Conservation (phyloP, 495 filamentous ascomycete species). For the Talaromyces thailandensis region DNA sequence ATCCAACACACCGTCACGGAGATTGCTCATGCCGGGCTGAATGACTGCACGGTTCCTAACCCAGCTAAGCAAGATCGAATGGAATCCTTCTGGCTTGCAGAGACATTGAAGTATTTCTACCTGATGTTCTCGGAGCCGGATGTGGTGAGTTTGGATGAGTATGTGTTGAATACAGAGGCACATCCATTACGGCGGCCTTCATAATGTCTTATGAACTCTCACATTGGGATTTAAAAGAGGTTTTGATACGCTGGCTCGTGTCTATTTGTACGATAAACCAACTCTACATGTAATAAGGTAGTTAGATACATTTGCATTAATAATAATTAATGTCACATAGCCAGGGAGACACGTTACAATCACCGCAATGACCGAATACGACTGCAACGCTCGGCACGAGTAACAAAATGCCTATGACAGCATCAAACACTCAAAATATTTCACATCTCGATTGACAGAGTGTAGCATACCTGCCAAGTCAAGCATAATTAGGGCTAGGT, state of each 20-base stretch:
- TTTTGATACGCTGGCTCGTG: no score
- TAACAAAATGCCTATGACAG: not conserved
- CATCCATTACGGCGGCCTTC: not conserved
- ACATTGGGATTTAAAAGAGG: no score
- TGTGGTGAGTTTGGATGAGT: constrained; percentile 60
- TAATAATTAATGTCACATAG: no score
- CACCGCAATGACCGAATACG: not conserved
- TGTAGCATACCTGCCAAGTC: not conserved
- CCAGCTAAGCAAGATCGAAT: constrained; percentile 34
- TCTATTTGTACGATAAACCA: no score
- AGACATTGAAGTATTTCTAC: constrained; percentile 93
- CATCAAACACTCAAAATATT: not conserved
- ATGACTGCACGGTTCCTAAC: constrained; percentile 37
- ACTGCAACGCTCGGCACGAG: not conserved
- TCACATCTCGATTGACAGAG: not conserved
- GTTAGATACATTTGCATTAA: no score
- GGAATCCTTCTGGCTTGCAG: constrained; percentile 56
- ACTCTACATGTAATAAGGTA: no score
- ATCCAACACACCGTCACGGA: constrained; percentile 50
- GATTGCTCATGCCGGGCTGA: constrained; percentile 48
- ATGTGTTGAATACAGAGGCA: constrained; percentile 35
- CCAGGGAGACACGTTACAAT: not conserved
- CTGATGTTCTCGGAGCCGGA: constrained; percentile 69
- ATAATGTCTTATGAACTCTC: not conserved
- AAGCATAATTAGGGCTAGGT: not conserved